Percentiles rank a stretch among this genome's conserved stretches.
Conservation (phyloP, 148 eudicot genomes). For the Amaranthus hypochondriacus region DNA sequence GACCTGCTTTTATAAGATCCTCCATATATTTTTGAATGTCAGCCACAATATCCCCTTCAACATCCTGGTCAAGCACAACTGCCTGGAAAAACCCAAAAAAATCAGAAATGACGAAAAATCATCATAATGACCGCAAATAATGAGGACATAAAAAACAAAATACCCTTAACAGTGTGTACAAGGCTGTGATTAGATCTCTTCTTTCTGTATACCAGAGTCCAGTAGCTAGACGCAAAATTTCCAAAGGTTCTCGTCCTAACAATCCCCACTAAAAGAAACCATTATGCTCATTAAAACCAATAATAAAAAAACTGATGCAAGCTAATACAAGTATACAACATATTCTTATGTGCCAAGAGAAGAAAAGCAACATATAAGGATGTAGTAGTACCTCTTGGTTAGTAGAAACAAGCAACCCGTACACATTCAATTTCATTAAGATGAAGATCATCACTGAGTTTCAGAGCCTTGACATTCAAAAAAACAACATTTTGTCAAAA, state of each 20-base stretch:
- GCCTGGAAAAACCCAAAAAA: constrained; percentile 48
- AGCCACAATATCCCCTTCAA: constrained; percentile 69
- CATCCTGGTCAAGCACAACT: constrained; percentile 89
- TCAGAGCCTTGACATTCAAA: constrained; percentile 49
- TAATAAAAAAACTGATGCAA: background rate
- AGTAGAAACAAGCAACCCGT: constrained; percentile 75
- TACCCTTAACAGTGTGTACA: constrained; percentile 85
- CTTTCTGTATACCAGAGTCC: constrained; percentile 99
- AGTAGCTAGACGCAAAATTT: constrained; percentile 74
- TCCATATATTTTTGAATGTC: constrained; percentile 81
- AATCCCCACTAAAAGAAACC: constrained; percentile 69
- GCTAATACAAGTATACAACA: background rate
- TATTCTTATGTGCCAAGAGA: background rate
- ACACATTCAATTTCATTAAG: constrained; percentile 92
- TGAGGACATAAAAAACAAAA: background rate
- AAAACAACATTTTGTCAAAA: background rate
- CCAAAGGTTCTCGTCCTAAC: constrained; percentile 76
- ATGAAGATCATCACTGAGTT: constrained; percentile 94
- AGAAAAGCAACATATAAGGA: background rate
- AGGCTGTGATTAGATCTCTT: constrained; percentile 82
- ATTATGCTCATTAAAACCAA: constrained; percentile 12
- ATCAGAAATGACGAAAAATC: background rate
- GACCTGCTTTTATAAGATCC: constrained; percentile 71
- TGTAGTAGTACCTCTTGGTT: constrained; percentile 76
- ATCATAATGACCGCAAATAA: background rate